Percentiles rank a stretch among this genome's conserved stretches.
Evolutionary conservation across 2,329 filamentous ascomycete species (phyloP).

Genomic region (Fusarium mexicanum): DNA sequence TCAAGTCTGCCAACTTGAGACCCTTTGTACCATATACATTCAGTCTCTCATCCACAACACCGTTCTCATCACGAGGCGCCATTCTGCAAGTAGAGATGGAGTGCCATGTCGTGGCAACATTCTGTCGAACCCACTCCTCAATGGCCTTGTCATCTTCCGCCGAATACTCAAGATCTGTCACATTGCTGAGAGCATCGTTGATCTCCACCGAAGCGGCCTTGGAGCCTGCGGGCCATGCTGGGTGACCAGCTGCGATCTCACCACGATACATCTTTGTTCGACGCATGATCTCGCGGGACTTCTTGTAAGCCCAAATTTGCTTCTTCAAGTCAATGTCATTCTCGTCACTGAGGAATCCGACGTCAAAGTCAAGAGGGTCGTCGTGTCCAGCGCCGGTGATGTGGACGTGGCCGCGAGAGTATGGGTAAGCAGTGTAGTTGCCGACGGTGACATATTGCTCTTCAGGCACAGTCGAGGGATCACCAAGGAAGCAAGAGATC

Average conservation of each 20-base stretch:
- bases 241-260: conserved; percentile 55
- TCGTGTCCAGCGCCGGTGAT: conserved; percentile 58
- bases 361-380: conserved; percentile 63
- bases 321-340: conserved; percentile 70
- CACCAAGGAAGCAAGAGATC: conserved; percentile 52
- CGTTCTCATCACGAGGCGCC: conserved; percentile 51
- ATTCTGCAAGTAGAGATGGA: conserved; percentile 59
- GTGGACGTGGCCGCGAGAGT: conserved; percentile 69
- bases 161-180: conserved; percentile 58
- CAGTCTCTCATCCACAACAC: conserved; percentile 50
- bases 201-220: conserved; percentile 57
- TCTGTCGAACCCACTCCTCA: conserved; percentile 54
- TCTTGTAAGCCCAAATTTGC: conserved; percentile 73
- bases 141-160: conserved; percentile 61
- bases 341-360: conserved; percentile 64
- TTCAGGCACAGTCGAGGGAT: conserved; percentile 49
- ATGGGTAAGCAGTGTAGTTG: conserved; percentile 56
- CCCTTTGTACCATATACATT: conserved; percentile 55
- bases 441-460: conserved; percentile 63
- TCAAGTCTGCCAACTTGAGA: conserved; percentile 55
- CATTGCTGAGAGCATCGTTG: conserved; percentile 48
- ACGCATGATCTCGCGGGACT: conserved; percentile 68
- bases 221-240: conserved; percentile 54
- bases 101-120: conserved; percentile 57
- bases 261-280: conserved; percentile 64